Conservation (phyloP, 345 rosid species). For the Salix purpurea region DNA sequence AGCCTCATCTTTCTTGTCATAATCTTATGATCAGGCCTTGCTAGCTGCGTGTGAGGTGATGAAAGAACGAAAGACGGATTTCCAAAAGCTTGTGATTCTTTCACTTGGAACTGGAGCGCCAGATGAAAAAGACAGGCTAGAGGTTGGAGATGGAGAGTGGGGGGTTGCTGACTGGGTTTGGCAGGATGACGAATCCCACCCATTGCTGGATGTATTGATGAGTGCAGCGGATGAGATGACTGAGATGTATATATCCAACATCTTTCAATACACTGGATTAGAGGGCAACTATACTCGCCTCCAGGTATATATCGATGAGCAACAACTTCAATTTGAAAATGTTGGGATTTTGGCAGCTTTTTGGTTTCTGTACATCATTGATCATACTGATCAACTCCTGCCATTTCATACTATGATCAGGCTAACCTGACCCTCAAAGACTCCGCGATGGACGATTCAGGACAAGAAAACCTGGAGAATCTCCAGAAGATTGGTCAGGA, state of each 20-base stretch:
- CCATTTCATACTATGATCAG: neutral
- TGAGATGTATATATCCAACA: constrained; percentile 1
- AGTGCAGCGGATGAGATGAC: constrained; percentile 8
- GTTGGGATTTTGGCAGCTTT: neutral
- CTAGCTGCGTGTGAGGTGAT: constrained; percentile 1
- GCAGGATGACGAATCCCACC: neutral
- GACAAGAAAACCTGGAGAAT: neutral
- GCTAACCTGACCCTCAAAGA: neutral
- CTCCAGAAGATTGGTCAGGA: neutral
- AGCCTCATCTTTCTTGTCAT: neutral
- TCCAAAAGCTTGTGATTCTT: constrained; percentile 1
- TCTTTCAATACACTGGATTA: neutral
- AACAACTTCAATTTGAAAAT: no score
- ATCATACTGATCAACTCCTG: neutral
- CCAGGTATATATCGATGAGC: constrained; percentile 2
- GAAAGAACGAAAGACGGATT: neutral
- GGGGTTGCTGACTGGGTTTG: constrained; percentile 9
- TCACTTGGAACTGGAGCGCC: constrained; percentile 14
- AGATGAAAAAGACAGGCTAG: neutral
- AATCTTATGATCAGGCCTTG: constrained; percentile 2
- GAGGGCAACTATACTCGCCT: constrained; percentile 9
- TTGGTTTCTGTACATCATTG: no score
- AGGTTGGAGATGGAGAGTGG: constrained; percentile 10
- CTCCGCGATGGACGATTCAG: neutral
- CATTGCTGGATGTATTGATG: constrained; percentile 4